Evolutionary conservation across 2,329 filamentous ascomycete species (phyloP).

Genomic region (Eutypa lata): DNA sequence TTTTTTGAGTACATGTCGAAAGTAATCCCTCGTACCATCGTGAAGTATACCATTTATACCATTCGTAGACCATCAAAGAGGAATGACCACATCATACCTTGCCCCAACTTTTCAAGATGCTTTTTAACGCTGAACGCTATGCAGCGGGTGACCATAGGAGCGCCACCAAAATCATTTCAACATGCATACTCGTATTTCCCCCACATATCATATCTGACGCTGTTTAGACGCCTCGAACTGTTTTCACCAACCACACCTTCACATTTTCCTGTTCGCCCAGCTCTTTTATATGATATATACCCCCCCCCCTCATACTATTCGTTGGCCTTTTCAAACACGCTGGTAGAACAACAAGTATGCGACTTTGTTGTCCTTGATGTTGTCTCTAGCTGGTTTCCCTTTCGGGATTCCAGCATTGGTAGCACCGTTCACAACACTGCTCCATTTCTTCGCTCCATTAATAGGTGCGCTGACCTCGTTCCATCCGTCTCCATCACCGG

Average conservation of each 20-base stretch:
- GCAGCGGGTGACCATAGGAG: background rate
- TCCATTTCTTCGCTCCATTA: constrained; percentile 75
- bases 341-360: constrained; percentile 97
- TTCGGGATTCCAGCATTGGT: constrained; percentile 54
- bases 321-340: constrained; percentile 53
- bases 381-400: constrained; percentile 57
- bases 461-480: constrained; percentile 66
- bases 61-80: background rate
- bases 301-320: background rate
- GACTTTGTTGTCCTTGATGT: constrained; percentile 88
- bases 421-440: constrained; percentile 63
- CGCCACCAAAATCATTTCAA: background rate
- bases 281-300: background rate
- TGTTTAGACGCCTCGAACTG: background rate
- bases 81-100: background rate
- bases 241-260: background rate
- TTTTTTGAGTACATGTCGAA: background rate
- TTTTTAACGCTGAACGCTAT: background rate
- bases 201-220: background rate
- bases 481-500: constrained; percentile 71
- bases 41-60: background rate
- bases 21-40: background rate
- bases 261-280: constrained; percentile 1
- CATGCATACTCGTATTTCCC: background rate
- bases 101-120: background rate